Evolutionary conservation across 1,139 yeast genomes (phyloP).

Genomic region (Candida labiduridarum): DNA sequence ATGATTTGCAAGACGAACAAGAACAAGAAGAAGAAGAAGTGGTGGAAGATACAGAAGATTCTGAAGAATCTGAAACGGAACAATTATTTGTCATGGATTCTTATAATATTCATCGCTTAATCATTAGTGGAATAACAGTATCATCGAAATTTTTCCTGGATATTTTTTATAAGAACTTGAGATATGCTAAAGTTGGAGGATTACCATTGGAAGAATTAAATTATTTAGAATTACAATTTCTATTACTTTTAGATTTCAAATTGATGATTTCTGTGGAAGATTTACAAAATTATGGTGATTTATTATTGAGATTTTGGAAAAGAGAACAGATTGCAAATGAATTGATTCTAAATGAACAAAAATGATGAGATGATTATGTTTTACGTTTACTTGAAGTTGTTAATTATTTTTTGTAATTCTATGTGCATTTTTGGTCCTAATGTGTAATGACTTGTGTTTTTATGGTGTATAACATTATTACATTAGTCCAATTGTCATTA

Average conservation of each 20-base stretch:
- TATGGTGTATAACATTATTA: no score
- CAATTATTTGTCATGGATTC: slow-evolving; percentile 94
- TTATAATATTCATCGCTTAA: slow-evolving; percentile 89
- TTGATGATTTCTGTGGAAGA: slow-evolving; percentile 89
- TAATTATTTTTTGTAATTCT: not conserved
- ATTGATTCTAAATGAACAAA: slow-evolving; percentile 22
- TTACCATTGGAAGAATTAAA: slow-evolving; percentile 91
- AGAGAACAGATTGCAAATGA: slow-evolving; percentile 56
- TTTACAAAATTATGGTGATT: slow-evolving; percentile 86
- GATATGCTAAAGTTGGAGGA: slow-evolving; percentile 98
- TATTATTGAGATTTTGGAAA: slow-evolving; percentile 82
- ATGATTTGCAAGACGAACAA: no score
- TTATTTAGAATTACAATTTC: slow-evolving; percentile 86
- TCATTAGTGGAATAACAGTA: slow-evolving; percentile 95
- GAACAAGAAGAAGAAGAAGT: slow-evolving; percentile 19
- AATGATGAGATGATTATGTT: not conserved
- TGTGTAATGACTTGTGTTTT: no score
- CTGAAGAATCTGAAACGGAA: slow-evolving; percentile 26
- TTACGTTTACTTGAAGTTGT: not conserved
- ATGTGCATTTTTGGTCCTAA: not conserved
- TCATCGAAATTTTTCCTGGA: slow-evolving; percentile 95
- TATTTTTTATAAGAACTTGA: slow-evolving; percentile 90
- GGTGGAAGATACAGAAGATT: slow-evolving; percentile 6
- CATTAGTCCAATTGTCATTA: no score
- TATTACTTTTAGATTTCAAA: slow-evolving; percentile 81